Conservation (phyloP, 2,329 filamentous ascomycete species). For the Chaetomiaceae sp. region DNA sequence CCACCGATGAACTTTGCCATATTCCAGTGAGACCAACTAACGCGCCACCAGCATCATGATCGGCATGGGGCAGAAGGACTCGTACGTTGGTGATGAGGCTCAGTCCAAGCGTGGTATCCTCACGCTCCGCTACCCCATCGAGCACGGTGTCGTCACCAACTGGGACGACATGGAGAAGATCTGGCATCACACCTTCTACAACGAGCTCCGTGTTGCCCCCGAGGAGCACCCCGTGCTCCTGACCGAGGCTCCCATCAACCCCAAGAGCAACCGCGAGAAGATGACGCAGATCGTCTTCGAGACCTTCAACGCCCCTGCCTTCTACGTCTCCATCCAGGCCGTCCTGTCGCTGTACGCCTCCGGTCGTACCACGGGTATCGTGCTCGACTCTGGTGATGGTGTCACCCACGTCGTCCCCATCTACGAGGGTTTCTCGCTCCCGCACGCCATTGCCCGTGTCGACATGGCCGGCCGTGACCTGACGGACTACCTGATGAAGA, state of each 20-base stretch:
- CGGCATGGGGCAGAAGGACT: slow-evolving; percentile 99
- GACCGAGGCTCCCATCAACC: slow-evolving; percentile 99
- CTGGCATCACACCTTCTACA: slow-evolving; percentile 99
- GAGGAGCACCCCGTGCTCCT: slow-evolving; percentile 99
- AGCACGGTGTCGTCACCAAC: slow-evolving; percentile 99
- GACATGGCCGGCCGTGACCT: slow-evolving; percentile 99
- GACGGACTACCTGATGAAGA: slow-evolving; percentile 99
- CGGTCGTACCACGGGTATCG: slow-evolving; percentile 99
- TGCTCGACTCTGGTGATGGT: slow-evolving; percentile 99
- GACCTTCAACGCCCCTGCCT: slow-evolving; percentile 99
- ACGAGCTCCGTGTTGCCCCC: slow-evolving; percentile 98
- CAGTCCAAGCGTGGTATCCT: slow-evolving; percentile 99
- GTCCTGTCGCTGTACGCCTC: slow-evolving; percentile 99
- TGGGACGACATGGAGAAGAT: slow-evolving; percentile 99
- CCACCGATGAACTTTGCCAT: not conserved
- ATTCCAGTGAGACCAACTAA: slow-evolving; percentile 28
- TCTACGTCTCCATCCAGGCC: slow-evolving; percentile 99
- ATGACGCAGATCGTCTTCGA: slow-evolving; percentile 99
- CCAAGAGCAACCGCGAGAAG: slow-evolving; percentile 99
- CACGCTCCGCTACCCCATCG: slow-evolving; percentile 98
- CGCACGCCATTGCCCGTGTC: slow-evolving; percentile 99
- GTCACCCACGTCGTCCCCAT: slow-evolving; percentile 99
- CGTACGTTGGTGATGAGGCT: slow-evolving; percentile 99
- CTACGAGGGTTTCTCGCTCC: slow-evolving; percentile 99
- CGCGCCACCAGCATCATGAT: slow-evolving; percentile 85